Conservation (phyloP, 176 grass and related monocot genomes). For the Oropetium thomaeum region DNA sequence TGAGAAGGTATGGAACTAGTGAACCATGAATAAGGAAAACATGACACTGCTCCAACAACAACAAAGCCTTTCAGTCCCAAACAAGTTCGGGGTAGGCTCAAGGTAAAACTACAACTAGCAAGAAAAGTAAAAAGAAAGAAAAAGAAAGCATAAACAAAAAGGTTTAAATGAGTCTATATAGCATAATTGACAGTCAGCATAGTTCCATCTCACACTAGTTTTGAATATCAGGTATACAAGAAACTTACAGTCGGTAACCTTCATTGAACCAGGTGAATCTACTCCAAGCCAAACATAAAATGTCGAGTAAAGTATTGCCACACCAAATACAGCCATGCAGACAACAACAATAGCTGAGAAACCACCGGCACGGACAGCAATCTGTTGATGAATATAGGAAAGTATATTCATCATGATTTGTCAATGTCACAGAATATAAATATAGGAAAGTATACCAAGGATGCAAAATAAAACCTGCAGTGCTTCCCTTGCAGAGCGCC, state of each 20-base stretch:
- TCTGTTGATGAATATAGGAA: conserved; percentile 61
- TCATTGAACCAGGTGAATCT: conserved; percentile 94
- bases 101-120: neutral
- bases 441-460: conserved; percentile 24
- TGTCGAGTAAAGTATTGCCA: conserved; percentile 86
- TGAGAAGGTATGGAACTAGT: neutral
- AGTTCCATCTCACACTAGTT: conserved; percentile 20
- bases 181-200: neutral
- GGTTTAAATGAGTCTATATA: neutral
- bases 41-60: neutral
- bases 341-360: conserved; percentile 96
- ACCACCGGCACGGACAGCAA: conserved; percentile 98
- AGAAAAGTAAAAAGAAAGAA: neutral
- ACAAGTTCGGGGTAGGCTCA: neutral
- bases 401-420: conserved; percentile 37
- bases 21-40: neutral
- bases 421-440: conserved; percentile 5
- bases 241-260: conserved; percentile 93
- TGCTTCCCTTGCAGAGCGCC: conserved; percentile 97
- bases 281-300: conserved; percentile 95
- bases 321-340: conserved; percentile 99
- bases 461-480: conserved; percentile 72
- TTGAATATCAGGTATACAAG: conserved; percentile 14
- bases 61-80: neutral
- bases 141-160: neutral